Conservation (phyloP, 1,139 yeast genomes). For the Neolecta irregularis region DNA sequence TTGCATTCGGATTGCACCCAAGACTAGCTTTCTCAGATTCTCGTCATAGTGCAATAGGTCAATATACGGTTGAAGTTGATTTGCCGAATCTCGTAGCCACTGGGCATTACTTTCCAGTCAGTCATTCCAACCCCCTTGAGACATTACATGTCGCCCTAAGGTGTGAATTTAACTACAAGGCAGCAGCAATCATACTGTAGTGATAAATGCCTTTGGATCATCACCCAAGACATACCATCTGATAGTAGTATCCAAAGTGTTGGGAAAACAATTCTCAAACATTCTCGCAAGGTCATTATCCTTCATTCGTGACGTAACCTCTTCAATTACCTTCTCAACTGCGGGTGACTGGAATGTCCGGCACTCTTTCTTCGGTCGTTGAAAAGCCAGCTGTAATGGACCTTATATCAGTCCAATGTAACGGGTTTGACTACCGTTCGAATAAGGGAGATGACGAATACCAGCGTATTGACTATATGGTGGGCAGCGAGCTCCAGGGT, state of each 20-base stretch:
- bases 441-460: slow-evolving; percentile 14
- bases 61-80: slow-evolving; percentile 67
- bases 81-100: slow-evolving; percentile 74
- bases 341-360: slow-evolving; percentile 53
- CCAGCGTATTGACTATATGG: slow-evolving; percentile 15
- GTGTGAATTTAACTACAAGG: too few species aligned
- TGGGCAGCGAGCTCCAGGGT: too few species aligned
- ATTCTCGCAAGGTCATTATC: slow-evolving; percentile 58
- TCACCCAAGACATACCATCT: slow-evolving; percentile 42
- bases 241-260: slow-evolving; percentile 76
- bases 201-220: slow-evolving; percentile 45
- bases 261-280: slow-evolving; percentile 73
- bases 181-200: too few species aligned
- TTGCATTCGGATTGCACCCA: slow-evolving; percentile 73
- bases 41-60: slow-evolving; percentile 40
- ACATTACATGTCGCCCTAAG: too few species aligned
- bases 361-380: slow-evolving; percentile 59
- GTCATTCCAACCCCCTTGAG: too few species aligned
- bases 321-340: slow-evolving; percentile 47
- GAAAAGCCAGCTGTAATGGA: slow-evolving; percentile 41
- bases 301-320: slow-evolving; percentile 35
- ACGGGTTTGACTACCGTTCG: slow-evolving; percentile 10
- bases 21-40: slow-evolving; percentile 36
- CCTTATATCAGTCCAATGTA: too few species aligned
- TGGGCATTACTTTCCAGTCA: slow-evolving; percentile 59